Percentiles rank a stretch among this genome's conserved stretches.
Evolutionary conservation across 345 rosid species (phyloP).

Genomic region (Gynandropsis gynandra): DNA sequence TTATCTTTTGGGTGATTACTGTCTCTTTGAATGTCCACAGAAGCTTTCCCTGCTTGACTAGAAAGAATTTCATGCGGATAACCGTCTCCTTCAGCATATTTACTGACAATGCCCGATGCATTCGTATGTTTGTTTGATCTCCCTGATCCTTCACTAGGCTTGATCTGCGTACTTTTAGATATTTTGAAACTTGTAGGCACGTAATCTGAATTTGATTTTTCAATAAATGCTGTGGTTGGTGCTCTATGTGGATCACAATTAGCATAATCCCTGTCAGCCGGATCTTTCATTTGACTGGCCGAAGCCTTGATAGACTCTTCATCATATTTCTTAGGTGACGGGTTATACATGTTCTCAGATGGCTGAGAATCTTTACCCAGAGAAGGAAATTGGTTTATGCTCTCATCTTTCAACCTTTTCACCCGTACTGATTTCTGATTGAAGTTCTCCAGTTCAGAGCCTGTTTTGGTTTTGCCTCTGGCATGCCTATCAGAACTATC

Average conservation of each 20-base stretch:
- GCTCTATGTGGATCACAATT: slow-evolving; percentile 37
- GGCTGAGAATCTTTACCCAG: slow-evolving; percentile 35
- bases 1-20: slow-evolving; percentile 37
- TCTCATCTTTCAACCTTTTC: slow-evolving; percentile 55
- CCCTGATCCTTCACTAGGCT: slow-evolving; percentile 38
- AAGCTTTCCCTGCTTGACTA: slow-evolving; percentile 37
- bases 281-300: slow-evolving; percentile 27
- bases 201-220: slow-evolving; percentile 41
- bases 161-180: slow-evolving; percentile 32
- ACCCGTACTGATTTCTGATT: slow-evolving; percentile 37
- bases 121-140: slow-evolving; percentile 38
- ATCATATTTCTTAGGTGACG: slow-evolving; percentile 26
- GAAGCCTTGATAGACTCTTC: slow-evolving; percentile 38
- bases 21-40: slow-evolving; percentile 48
- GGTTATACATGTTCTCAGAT: slow-evolving; percentile 30
- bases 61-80: slow-evolving; percentile 36
- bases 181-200: slow-evolving; percentile 35
- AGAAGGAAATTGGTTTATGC: slow-evolving; percentile 33
- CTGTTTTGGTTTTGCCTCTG: slow-evolving; percentile 46
- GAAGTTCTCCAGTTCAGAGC: slow-evolving; percentile 32
- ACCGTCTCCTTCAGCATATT: slow-evolving; percentile 37
- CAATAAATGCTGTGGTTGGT: slow-evolving; percentile 32
- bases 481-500: slow-evolving; percentile 40
- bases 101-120: slow-evolving; percentile 38
- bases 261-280: slow-evolving; percentile 35